Conservation (phyloP, 148 eudicot genomes). For the Suaeda aralocaspica region DNA sequence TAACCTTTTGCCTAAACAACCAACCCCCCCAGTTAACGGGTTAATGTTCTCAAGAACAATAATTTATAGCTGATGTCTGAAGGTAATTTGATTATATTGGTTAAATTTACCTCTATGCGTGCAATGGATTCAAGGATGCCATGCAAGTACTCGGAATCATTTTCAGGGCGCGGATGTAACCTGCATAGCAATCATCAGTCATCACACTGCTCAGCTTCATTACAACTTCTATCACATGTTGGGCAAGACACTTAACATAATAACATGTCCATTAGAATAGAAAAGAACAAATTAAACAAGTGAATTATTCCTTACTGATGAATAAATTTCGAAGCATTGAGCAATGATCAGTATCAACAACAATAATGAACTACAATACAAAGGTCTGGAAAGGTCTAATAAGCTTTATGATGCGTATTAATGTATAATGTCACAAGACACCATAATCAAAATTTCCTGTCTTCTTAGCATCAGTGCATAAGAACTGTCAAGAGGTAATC, state of each 20-base stretch:
- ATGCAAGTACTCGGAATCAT: slow-evolving; percentile 76
- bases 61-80: neutral
- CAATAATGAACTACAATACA: too few relatives aligned
- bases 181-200: slow-evolving; percentile 30
- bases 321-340: neutral
- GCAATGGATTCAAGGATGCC: slow-evolving; percentile 96
- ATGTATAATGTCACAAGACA: too few relatives aligned
- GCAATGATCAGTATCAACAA: neutral
- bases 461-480: too few relatives aligned
- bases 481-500: neutral
- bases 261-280: neutral
- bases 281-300: neutral
- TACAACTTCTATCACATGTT: neutral
- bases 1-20: slow-evolving; percentile 68
- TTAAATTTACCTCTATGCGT: slow-evolving; percentile 67
- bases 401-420: neutral
- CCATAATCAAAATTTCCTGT: too few relatives aligned
- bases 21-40: neutral
- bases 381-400: too few relatives aligned
- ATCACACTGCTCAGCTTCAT: neutral
- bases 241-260: neutral
- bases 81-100: too few relatives aligned
- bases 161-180: slow-evolving; percentile 79
- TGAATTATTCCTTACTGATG: neutral
- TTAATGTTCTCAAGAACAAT: neutral